phyloP scores from a whole-genome alignment of 495 filamentous ascomycete genomes.

The Lasiosphaeria miniovina region DNA sequence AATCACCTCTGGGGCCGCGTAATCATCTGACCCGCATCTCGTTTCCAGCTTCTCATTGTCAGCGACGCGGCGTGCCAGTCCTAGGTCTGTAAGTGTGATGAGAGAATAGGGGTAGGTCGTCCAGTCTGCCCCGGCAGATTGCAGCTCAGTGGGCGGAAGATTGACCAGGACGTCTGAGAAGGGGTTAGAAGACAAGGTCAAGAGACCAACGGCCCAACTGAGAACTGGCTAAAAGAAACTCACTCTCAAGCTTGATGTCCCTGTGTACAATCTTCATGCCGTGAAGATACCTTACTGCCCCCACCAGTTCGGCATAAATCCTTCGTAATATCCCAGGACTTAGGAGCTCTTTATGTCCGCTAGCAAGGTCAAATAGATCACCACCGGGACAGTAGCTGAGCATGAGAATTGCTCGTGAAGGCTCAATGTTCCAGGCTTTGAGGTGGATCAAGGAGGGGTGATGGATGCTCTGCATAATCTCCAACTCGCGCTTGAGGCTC shows the following conservation, averaged over 20 bases:
- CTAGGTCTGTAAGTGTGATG: constrained; percentile 86
- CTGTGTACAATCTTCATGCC: constrained; percentile 83
- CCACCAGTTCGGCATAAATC: constrained; percentile 85
- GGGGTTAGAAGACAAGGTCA: constrained; percentile 26
- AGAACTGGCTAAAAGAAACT: constrained; percentile 23
- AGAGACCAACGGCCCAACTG: constrained; percentile 14
- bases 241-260: constrained; percentile 98
- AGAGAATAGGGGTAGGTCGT: constrained; percentile 72
- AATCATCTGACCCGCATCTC: constrained; percentile 92
- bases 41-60: constrained; percentile 79
- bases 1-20: constrained; percentile 92
- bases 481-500: constrained; percentile 88
- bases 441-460: constrained; percentile 89
- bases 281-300: constrained; percentile 84
- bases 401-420: constrained; percentile 75
- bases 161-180: constrained; percentile 78
- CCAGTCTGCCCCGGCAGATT: constrained; percentile 54
- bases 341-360: constrained; percentile 59
- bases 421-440: constrained; percentile 80
- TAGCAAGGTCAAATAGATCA: constrained; percentile 91
- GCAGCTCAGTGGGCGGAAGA: constrained; percentile 54
- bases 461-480: constrained; percentile 80
- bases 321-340: constrained; percentile 69
- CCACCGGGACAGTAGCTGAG: constrained; percentile 91
- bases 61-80: constrained; percentile 79